Evolutionary conservation across 257 asterid genomes (phyloP), one percentile per base, ranked within the genome.

Genomic region (Ilex asprella): DNA sequence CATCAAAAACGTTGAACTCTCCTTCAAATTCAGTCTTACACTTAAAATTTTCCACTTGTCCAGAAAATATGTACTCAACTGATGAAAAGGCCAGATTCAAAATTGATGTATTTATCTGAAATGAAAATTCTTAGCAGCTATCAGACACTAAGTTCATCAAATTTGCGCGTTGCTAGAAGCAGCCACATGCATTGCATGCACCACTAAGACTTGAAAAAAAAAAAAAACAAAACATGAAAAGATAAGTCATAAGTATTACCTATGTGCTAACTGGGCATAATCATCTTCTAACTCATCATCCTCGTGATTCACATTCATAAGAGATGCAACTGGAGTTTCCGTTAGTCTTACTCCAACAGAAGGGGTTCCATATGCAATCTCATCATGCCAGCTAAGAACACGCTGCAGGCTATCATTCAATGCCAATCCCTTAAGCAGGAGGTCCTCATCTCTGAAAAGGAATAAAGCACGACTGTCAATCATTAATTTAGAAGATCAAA

Each of bases 281-380:
- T 92, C 96, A 79, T 92, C 97, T 75, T 92, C 98, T 4, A 89
- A 53, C 73, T 92, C 98, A 16, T 89, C 96, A 62, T 81, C 96
- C 75, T 92, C 98, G 10, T 92, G 95, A 84, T 80, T 83, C 73
- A 86, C 84, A 76, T 81, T 86, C 95, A 89, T 76, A 58, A 89
- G 80, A 65, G 96, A 87, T 15, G 91, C 87, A 69, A 79, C 78
- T 35, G 84, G 89, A 56, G 87, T 59, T 58, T 70, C 83, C 56
- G 47, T 58, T 31, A 67, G 71, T 50, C 64, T 74, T 58, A 32
- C 71, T 14, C 85, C 16, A 64, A 35, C 78, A 35, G 81, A 59
- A n/a, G 85, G 73, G 44, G 56, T 73, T 70, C 89, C 95, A 29
- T 71, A 69, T 29, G 87, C 95, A 64, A 89, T 77, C 61, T 79